phyloP scores from a whole-genome alignment of 768 basidiomycete species.

The Mycena albidolilacea region DNA sequence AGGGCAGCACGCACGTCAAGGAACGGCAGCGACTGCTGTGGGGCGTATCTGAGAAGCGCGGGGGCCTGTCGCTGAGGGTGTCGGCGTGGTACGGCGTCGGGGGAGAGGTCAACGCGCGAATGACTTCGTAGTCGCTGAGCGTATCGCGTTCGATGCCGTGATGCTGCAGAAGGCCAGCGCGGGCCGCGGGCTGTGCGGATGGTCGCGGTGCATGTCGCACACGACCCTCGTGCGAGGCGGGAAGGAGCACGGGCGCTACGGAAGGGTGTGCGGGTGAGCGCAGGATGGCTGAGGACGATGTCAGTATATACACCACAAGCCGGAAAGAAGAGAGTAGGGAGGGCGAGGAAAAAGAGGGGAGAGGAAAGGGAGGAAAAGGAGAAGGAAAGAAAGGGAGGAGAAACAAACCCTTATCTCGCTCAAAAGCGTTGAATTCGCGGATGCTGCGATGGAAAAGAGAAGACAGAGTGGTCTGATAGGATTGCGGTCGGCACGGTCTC shows the following conservation, averaged over 20 bases:
- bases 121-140: constrained; percentile 5
- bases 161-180: too few species aligned
- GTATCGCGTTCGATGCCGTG: constrained; percentile 8
- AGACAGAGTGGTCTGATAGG: too few species aligned
- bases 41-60: too few species aligned
- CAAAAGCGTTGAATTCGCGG: constrained; percentile 3
- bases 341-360: constrained; percentile 4
- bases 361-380: constrained; percentile 12
- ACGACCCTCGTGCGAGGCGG: constrained; percentile 4
- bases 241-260: too few species aligned
- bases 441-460: neutral
- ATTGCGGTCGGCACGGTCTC: too few species aligned
- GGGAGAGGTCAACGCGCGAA: neutral
- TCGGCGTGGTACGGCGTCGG: neutral
- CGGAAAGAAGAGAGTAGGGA: neutral
- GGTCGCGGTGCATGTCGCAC: constrained; percentile 17
- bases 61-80: neutral
- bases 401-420: constrained; percentile 9
- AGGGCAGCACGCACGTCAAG: neutral
- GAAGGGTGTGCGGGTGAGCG: neutral
- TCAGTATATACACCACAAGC: constrained; percentile 16
- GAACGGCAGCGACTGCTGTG: constrained; percentile 6
- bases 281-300: constrained; percentile 6
- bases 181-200: too few species aligned
- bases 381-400: constrained; percentile 6